Base-by-base conservation (phyloP, 495 filamentous ascomycete species). In the Aspergillus funiculosus region DNA sequence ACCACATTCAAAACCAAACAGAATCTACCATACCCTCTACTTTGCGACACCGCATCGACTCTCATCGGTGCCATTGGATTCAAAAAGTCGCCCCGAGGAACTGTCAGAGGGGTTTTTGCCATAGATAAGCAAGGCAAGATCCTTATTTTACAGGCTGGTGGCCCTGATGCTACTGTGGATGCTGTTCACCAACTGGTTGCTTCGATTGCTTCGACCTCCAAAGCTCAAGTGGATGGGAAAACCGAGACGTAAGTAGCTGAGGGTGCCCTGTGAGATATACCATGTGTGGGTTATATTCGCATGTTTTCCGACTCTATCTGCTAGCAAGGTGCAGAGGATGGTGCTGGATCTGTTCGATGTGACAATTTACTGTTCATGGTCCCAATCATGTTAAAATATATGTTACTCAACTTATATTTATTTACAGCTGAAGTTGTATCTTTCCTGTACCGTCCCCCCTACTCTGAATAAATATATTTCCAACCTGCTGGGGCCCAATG, bases 1-100 rank as follows among this genome's bases (percentile, higher is more conserved):
- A 89, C 86, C 27, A 86, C 81, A 28, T 98, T 98, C 75, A 82
- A 86, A 58, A 80, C 76, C 11, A 95, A 90, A 65, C 86, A 97
- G 57, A 85, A 79, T 31, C 74, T 98, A n/a, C 83, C 85, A 9
- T 97, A 91, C 62, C 67, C 85, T 4, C 82, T 97, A 24, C 79
- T 98, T 37, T 97, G 90, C 69, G 89, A 98, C 61, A 74, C 82
- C 5, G 54, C 62, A 19, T 80, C 74, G 15, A 80, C 78, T 7
- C 76, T 98, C 31, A 89, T 92, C 52, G 69, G 50, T 18, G 85
- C 83, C 28, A 76, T 92, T 55, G 85, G 85, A 2, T 62, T 92
- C 50, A 87, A 86, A 62, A 94, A 91, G 67, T 46, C 63, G 3
- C 79, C 82, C 20, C 82, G 76, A 63, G 83, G 87, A n/a, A 94